Evolutionary conservation across 2,329 filamentous ascomycete genomes (phyloP).

Genomic region (Hymenoscyphus fraxineus): DNA sequence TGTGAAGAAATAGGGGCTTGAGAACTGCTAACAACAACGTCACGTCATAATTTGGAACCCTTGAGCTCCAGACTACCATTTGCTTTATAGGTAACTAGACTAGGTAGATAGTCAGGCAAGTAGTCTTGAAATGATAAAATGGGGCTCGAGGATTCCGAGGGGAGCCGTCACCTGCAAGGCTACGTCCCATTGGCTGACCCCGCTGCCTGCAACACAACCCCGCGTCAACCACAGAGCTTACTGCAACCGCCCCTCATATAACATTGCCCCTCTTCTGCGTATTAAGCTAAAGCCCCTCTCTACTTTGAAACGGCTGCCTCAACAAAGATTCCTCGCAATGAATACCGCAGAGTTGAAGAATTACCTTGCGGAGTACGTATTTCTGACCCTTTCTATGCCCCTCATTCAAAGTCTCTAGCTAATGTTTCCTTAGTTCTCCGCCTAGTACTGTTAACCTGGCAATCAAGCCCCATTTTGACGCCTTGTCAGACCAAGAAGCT

Average conservation of each 20-base stretch:
- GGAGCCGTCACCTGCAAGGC: constrained; percentile 2
- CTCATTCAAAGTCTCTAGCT: not conserved
- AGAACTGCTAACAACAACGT: not conserved
- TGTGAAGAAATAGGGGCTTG: constrained; percentile 3
- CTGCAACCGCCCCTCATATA: constrained; percentile 8
- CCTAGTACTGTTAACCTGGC: constrained; percentile 83
- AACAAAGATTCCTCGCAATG: constrained; percentile 41
- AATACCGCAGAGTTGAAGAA: constrained; percentile 61
- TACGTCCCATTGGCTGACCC: constrained; percentile 10
- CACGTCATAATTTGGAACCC: not conserved
- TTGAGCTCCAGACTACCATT: not conserved
- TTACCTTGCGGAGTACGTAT: constrained; percentile 69
- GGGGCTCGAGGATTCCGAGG: constrained; percentile 1
- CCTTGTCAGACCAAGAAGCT: constrained; percentile 70
- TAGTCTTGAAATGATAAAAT: not conserved
- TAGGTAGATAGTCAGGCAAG: too few relatives aligned
- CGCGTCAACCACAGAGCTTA: constrained; percentile 17
- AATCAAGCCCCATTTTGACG: constrained; percentile 90
- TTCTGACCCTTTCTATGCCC: not conserved
- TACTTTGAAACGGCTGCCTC: constrained; percentile 23
- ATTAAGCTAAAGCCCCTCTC: constrained; percentile 18
- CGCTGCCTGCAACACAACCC: constrained; percentile 9
- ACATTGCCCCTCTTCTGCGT: constrained; percentile 17
- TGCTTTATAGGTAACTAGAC: constrained; percentile 11
- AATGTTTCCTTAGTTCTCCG: constrained; percentile 50